These are phyloP conservation scores for Penicillium freii DNA, from an alignment of 2,329 filamentous ascomycete species.

Conservation along the genomic window DNA sequence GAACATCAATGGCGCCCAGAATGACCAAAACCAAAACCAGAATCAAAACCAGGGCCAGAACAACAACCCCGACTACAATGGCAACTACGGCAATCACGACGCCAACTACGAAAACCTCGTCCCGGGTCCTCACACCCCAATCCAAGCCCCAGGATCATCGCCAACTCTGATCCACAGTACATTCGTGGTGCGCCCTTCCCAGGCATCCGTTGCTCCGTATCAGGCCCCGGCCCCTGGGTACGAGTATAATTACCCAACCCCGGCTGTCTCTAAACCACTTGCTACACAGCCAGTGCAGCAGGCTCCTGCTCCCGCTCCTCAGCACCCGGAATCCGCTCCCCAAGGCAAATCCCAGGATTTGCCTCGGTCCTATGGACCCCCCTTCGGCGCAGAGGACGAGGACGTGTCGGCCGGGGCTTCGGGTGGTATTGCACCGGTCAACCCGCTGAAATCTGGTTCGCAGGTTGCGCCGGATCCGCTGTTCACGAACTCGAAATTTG, in stretches of 20 bases:
- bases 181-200: not conserved
- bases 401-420: not conserved
- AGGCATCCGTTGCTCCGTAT: not conserved
- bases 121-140: not conserved
- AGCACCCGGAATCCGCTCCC: not conserved
- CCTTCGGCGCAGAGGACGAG: not conserved
- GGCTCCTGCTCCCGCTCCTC: not conserved
- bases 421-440: conserved; percentile 9
- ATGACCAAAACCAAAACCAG: not conserved
- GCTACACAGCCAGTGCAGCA: not conserved
- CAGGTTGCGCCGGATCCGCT: conserved; percentile 13
- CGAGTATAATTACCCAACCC: not conserved
- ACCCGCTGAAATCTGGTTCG: conserved; percentile 7
- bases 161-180: not conserved
- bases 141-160: not conserved
- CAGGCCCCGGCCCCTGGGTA: not conserved
- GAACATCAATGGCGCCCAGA: not conserved
- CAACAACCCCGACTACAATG: not conserved
- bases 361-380: not conserved
- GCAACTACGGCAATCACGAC: not conserved
- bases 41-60: not conserved
- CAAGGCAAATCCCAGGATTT: not conserved
- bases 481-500: not conserved
- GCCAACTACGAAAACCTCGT: not conserved
- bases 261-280: not conserved